Base-by-base conservation (phyloP, 176 grass and related monocot species). In the Paspalum notatum region DNA sequence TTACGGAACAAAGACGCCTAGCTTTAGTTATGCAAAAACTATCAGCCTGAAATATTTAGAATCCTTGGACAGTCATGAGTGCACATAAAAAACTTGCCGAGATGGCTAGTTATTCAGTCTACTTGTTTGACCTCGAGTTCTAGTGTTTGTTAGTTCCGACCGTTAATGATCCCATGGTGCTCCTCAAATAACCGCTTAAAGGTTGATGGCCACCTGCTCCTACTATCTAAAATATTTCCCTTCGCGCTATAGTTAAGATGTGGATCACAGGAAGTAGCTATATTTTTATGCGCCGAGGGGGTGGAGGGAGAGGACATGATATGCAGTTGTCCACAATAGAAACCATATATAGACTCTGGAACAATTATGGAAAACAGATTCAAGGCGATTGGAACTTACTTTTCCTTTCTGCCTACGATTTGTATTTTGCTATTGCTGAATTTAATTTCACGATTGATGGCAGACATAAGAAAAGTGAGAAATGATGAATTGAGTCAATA, bases 391-490 rank as follows among this genome's bases (percentile, higher is more conserved):
- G 54, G 17, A 13, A 65, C 6, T 12, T 44, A 51, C 8, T 63
- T 81, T 69, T 4, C 17, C n/a, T 46, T 54, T 76, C 4, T 70
- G 45, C 17, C n/a, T 55, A 14, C 9, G 25, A 2, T 16, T 72
- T 61, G 7, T 52, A 25, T 45, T 62, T 62, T 70, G 16, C 47
- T 62, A 62, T 72, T 72, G 39, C 66, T 13, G 17, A 64, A 21
- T 46, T 66, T 53, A 53, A 16, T 62, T 79, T 32, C 47, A 72
- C 4, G 10, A 41, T 18, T 37, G 32, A 32, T 51, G 57, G 15
- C 54, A 82, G 82, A 14, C 51, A 64, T 64, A 63, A 51, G 17
- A 40, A 21, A 64, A 8, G 26, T 69, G 9, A 17, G 22, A 73
- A 74, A 57, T 38, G 56, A 6, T 47, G 12, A 67, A 74, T 38